These are phyloP conservation scores for Chaetoscypha palmicola DNA, from an alignment of 2,329 filamentous ascomycete genomes.

Conservation along the genomic window DNA sequence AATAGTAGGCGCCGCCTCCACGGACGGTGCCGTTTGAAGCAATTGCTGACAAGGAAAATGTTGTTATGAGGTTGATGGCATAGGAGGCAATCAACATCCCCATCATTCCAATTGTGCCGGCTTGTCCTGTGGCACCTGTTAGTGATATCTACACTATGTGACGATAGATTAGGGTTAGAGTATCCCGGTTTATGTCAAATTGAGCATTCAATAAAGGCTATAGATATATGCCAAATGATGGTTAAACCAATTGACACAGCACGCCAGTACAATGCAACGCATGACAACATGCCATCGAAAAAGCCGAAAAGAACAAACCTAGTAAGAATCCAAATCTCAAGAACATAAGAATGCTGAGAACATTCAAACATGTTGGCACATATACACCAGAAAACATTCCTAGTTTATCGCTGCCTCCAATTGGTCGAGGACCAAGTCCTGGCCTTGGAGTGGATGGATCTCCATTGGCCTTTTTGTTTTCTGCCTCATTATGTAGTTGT, in stretches of 20 bases:
- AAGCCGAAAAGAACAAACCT: constrained; percentile 36
- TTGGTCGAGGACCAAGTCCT: constrained; percentile 35
- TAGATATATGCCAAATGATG: too few species aligned
- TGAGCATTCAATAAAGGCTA: not conserved
- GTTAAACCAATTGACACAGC: not conserved
- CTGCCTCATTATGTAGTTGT: constrained; percentile 23
- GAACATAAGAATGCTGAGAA: constrained; percentile 89
- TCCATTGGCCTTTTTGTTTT: constrained; percentile 26
- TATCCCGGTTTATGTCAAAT: too few species aligned
- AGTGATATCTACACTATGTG: not conserved
- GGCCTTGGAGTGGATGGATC: constrained; percentile 31
- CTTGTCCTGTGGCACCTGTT: constrained; percentile 39
- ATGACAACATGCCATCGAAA: not conserved
- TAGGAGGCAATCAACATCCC: constrained; percentile 72
- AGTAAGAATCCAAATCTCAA: constrained; percentile 80
- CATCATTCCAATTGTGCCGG: constrained; percentile 72
- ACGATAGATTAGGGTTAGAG: too few species aligned
- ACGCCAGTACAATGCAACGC: not conserved
- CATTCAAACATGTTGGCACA: constrained; percentile 82
- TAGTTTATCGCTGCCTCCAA: constrained; percentile 50
- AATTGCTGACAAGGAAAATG: constrained; percentile 79
- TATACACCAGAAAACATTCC: constrained; percentile 75
- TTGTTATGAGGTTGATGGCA: constrained; percentile 73
- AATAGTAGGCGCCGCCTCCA: constrained; percentile 80
- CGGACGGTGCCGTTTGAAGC: constrained; percentile 85